Percentiles rank a stretch among this genome's conserved stretches.
These are phyloP conservation scores for Plantago elongata DNA, from an alignment of 257 asterid species.

Conservation along the genomic window DNA sequence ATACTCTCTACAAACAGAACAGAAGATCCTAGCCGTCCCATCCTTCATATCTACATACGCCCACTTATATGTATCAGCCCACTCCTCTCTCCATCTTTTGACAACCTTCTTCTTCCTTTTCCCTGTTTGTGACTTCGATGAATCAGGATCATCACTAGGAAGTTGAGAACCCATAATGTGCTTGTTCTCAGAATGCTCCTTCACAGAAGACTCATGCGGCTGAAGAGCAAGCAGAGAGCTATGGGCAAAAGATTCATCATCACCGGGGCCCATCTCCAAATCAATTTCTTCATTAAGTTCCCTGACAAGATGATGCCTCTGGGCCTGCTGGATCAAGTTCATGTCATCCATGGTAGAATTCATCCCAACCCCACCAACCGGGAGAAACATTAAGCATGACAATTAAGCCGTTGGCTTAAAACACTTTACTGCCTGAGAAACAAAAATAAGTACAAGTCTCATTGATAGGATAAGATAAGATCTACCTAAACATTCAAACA, in stretches of 20 bases:
- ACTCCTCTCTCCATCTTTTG: conserved; percentile 99
- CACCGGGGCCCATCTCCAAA: conserved; percentile 91
- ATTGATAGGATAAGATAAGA: conserved; percentile 13
- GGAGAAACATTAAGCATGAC: conserved; percentile 95
- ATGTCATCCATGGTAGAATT: conserved; percentile 91
- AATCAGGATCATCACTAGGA: conserved; percentile 59
- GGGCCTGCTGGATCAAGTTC: conserved; percentile 90
- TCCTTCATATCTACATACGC: conserved; percentile 94
- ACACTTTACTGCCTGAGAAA: conserved; percentile 29
- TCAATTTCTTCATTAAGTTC: conserved; percentile 95
- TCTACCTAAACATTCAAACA: conserved; percentile 3
- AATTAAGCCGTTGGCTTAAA: conserved; percentile 29
- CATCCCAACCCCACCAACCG: conserved; percentile 72
- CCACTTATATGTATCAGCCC: conserved; percentile 99
- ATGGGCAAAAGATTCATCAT: conserved; percentile 72
- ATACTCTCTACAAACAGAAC: conserved; percentile 94
- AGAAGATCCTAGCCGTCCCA: conserved; percentile 92
- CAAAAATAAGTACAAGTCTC: conserved; percentile 17
- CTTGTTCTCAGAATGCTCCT: conserved; percentile 70
- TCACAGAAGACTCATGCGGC: conserved; percentile 70
- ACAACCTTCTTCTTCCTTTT: conserved; percentile 97
- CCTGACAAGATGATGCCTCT: conserved; percentile 83
- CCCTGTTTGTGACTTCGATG: conserved; percentile 61
- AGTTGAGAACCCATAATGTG: conserved; percentile 63
- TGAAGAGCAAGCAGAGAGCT: conserved; percentile 63